Conservation (phyloP, 2,329 filamentous ascomycete species). For the Aspergillus pseudonomiae region DNA sequence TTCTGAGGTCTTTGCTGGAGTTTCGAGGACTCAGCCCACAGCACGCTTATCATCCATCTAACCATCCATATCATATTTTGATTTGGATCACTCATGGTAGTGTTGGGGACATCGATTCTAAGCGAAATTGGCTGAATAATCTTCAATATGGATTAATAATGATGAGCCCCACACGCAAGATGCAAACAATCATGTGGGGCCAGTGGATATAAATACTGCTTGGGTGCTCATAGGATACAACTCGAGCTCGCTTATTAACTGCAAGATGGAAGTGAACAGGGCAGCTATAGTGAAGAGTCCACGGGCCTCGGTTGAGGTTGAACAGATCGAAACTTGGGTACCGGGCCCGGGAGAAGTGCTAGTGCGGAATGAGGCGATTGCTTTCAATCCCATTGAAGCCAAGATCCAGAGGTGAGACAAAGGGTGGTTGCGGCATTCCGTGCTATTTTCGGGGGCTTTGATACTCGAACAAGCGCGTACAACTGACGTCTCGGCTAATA, state of each 20-base stretch:
- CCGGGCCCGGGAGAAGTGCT: constrained; percentile 14
- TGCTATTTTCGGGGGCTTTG: background rate
- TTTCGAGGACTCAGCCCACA: accelerated
- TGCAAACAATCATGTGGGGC: background rate
- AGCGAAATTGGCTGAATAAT: background rate
- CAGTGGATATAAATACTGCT: background rate
- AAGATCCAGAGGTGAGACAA: constrained; percentile 22
- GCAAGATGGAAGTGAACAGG: background rate
- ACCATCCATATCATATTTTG: too few species aligned
- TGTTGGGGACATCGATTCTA: too few species aligned
- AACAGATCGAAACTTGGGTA: background rate
- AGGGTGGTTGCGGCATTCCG: background rate
- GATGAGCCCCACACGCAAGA: background rate
- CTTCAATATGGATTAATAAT: background rate
- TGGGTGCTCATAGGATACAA: background rate
- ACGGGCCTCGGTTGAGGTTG: background rate
- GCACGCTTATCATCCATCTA: too few species aligned
- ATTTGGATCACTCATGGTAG: too few species aligned
- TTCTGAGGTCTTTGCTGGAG: too few species aligned
- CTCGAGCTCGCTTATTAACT: background rate
- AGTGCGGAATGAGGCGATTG: constrained; percentile 17
- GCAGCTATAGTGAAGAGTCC: background rate
- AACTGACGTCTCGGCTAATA: background rate
- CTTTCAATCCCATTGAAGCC: constrained; percentile 22
- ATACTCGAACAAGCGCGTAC: background rate